Base-by-base conservation (phyloP, 176 grass and related monocot genomes). In the Zoysia pacifica region DNA sequence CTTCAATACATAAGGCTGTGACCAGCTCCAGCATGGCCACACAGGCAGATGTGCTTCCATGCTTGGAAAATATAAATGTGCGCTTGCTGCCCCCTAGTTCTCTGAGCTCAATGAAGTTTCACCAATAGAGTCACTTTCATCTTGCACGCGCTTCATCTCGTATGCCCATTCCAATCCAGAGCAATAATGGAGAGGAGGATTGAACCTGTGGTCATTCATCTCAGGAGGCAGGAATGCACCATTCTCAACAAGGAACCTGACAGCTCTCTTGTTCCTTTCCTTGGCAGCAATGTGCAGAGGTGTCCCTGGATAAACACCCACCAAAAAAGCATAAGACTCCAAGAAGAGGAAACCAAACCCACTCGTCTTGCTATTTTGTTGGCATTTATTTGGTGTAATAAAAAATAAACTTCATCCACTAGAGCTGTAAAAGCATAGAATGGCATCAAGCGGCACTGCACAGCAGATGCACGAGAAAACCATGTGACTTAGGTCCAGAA, bases 161-260 rank as follows among this genome's bases (percentile, higher is more conserved):
- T 99, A 99, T 5, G 96, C 96, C 96, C 96, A 99, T 61, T 99
- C 92, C 16, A 99, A 75, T 15, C 96, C 96, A 14, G 92, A 89
- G 86, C 96, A 99, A 84, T 99, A 99, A 19, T 99, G 96, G 41
- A 99, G 88, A 6, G 96, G 96, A 20, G 92, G 96, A 71, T 99
- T 99, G 86, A 99, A 99, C 73, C 96, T 86, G 67, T 93, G 77
- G 83, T 99, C 96, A 65, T 99, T 85, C 69, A 99, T 89, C 79
- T 93, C 85, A 42, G 96, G 96, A 48, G 96, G 92, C 52, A 99
- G 73, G 91, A 99, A 99, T 11, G 96, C 92, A 2, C 96, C 92
- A 14, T 91, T 99, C 83, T 99, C 96, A 62, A 99, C 36, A 65
- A 55, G 48, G 6, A 16, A 16, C 46, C 90, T 99, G 52, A 99